A percentile compares a stretch with the other conserved stretches of the same genome.
Evolutionary conservation across 2,329 filamentous ascomycete species (phyloP).

Genomic region (Fusarium brachygibbosum): DNA sequence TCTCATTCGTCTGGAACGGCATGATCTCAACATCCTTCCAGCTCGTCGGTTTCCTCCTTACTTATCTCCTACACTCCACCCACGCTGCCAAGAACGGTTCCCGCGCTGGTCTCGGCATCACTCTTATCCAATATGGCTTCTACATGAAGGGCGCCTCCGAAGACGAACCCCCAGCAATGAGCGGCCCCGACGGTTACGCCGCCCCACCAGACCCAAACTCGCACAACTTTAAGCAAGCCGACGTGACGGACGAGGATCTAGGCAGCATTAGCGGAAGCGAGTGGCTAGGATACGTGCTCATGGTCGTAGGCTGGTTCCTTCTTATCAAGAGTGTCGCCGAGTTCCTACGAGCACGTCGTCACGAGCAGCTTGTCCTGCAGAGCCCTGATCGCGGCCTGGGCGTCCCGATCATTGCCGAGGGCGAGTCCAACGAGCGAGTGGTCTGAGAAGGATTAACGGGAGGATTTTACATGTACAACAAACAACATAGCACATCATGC

Average conservation of each 20-base stretch:
- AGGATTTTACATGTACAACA: conserved; percentile 35
- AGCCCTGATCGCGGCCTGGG: conserved; percentile 90
- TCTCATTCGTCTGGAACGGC: conserved; percentile 90
- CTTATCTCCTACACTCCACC: conserved; percentile 96
- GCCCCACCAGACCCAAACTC: conserved; percentile 88
- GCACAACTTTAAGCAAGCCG: conserved; percentile 85
- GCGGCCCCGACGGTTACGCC: conserved; percentile 70
- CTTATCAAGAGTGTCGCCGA: conserved; percentile 94
- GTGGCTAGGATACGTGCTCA: conserved; percentile 91
- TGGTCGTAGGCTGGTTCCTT: conserved; percentile 99
- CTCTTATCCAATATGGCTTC: conserved; percentile 96
- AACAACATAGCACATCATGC: conserved; percentile 26
- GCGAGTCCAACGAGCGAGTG: conserved; percentile 82
- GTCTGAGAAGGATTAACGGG: conserved; percentile 63
- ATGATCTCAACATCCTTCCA: conserved; percentile 99
- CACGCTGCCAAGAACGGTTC: conserved; percentile 99
- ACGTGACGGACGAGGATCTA: conserved; percentile 66
- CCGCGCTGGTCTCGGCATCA: conserved; percentile 92
- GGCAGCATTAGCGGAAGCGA: conserved; percentile 78
- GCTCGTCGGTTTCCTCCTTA: conserved; percentile 95
- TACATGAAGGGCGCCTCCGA: conserved; percentile 81
- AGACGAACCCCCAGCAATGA: conserved; percentile 60
- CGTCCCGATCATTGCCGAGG: conserved; percentile 87
- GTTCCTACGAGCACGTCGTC: conserved; percentile 86
- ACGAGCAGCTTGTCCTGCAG: conserved; percentile 93